These are phyloP conservation scores for Sporisorium exsertum DNA, from an alignment of 1,284 basidiomycete genomes.

Conservation along the genomic window DNA sequence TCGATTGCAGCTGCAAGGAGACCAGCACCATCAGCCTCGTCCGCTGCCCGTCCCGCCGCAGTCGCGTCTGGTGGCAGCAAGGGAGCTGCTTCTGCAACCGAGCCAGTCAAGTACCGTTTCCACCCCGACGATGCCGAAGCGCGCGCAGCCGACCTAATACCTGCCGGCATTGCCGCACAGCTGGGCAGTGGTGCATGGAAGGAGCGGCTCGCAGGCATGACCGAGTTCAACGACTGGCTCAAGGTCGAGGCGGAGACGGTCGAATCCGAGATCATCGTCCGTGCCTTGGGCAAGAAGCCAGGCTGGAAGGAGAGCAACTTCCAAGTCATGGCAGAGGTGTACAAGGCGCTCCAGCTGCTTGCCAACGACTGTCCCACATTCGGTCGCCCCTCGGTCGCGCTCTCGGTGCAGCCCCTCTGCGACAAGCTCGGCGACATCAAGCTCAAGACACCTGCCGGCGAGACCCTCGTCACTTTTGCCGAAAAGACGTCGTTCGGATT, in stretches of 20 bases:
- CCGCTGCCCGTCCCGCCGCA: constrained; percentile 69
- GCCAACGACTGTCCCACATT: constrained; percentile 85
- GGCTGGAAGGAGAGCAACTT: constrained; percentile 99
- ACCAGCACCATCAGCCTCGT: constrained; percentile 71
- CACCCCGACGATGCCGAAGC: constrained; percentile 91
- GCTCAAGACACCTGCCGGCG: constrained; percentile 95
- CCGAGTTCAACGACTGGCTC: constrained; percentile 87
- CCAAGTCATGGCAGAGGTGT: constrained; percentile 73
- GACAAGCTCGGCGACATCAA: constrained; percentile 98
- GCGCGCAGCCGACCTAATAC: constrained; percentile 81
- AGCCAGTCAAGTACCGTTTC: constrained; percentile 88
- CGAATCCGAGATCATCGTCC: constrained; percentile 89
- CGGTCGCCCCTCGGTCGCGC: constrained; percentile 83
- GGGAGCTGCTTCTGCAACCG: constrained; percentile 75
- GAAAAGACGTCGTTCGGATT: constrained; percentile 96
- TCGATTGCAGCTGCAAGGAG: constrained; percentile 69
- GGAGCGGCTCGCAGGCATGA: constrained; percentile 84
- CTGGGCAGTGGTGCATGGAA: constrained; percentile 94
- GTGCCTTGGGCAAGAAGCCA: constrained; percentile 88
- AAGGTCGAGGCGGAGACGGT: constrained; percentile 77
- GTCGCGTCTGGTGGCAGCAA: constrained; percentile 72
- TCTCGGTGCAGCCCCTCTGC: constrained; percentile 84
- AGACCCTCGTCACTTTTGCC: constrained; percentile 82
- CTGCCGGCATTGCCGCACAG: constrained; percentile 78
- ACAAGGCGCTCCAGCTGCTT: constrained; percentile 73